Conservation (phyloP, 2,329 filamentous ascomycete species). For the Phyllosticta citrichinensis region DNA sequence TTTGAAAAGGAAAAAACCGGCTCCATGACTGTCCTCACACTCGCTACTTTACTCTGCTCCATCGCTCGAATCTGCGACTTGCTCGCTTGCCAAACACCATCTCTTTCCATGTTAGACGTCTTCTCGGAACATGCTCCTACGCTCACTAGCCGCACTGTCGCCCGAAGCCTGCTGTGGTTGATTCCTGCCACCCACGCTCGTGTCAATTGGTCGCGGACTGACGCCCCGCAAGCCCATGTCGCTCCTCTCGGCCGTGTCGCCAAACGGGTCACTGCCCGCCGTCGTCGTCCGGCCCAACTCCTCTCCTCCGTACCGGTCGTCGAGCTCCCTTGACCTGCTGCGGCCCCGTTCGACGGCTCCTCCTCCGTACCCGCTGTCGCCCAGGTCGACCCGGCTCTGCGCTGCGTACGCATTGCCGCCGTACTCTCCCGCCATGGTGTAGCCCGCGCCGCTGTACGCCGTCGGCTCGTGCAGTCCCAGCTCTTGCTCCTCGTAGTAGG, state of each 20-base stretch:
- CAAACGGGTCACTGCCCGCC: constrained; percentile 53
- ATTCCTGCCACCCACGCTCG: constrained; percentile 27
- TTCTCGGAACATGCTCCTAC: constrained; percentile 61
- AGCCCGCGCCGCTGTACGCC: constrained; percentile 30
- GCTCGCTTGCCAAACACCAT: not conserved
- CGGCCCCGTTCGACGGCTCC: constrained; percentile 30
- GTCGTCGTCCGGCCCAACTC: constrained; percentile 25
- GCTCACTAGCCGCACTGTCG: constrained; percentile 51
- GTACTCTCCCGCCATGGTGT: constrained; percentile 18
- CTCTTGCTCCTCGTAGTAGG: constrained; percentile 68
- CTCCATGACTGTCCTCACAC: not conserved
- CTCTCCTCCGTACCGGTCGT: constrained; percentile 19
- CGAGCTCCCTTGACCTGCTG: constrained; percentile 40
- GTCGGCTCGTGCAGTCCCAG: constrained; percentile 45
- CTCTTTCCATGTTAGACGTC: constrained; percentile 43
- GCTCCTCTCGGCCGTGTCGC: constrained; percentile 55
- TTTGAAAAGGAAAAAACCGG: not conserved
- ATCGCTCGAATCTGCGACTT: not conserved
- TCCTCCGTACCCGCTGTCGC: constrained; percentile 6
- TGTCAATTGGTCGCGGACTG: constrained; percentile 60
- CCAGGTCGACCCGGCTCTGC: constrained; percentile 8
- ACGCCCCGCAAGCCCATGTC: constrained; percentile 57
- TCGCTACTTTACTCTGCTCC: not conserved
- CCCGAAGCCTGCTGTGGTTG: constrained; percentile 31
- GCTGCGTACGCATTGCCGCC: constrained; percentile 16